Evolutionary conservation across 768 basidiomycete genomes (phyloP).

Genomic region (Tulasnella sp.): DNA sequence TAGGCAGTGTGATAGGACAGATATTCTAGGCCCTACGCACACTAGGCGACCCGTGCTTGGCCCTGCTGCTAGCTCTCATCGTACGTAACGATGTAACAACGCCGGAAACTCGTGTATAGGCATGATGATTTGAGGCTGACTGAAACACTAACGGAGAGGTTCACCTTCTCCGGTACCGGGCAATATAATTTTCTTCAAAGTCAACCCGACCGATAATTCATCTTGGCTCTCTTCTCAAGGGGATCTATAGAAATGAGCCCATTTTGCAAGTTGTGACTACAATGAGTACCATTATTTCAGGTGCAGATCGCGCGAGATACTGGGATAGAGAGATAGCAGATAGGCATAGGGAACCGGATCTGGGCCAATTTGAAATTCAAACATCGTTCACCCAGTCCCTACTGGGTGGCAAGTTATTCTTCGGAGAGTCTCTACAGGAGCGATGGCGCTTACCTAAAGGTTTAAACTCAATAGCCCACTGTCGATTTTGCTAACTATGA

Average conservation of each 20-base stretch:
- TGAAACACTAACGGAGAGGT: not conserved
- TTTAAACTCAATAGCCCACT: not conserved
- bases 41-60: too few species aligned
- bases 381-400: not conserved
- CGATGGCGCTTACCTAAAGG: not conserved
- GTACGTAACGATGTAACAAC: too few species aligned
- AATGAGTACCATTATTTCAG: not conserved
- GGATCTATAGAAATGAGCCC: not conserved
- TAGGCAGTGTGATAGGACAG: too few species aligned
- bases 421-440: not conserved
- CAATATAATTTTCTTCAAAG: not conserved
- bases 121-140: not conserved
- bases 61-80: too few species aligned
- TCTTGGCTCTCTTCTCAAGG: too few species aligned
- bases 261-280: not conserved
- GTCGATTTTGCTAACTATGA: not conserved
- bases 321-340: not conserved
- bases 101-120: too few species aligned
- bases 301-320: not conserved
- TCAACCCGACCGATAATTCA: not conserved
- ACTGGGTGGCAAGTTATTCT: not conserved
- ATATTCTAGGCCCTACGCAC: too few species aligned
- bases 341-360: not conserved
- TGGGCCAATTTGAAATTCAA: not conserved
- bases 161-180: not conserved